Evolutionary conservation across 129 eudicot genomes (phyloP).

Genomic region (Logfia minima): DNA sequence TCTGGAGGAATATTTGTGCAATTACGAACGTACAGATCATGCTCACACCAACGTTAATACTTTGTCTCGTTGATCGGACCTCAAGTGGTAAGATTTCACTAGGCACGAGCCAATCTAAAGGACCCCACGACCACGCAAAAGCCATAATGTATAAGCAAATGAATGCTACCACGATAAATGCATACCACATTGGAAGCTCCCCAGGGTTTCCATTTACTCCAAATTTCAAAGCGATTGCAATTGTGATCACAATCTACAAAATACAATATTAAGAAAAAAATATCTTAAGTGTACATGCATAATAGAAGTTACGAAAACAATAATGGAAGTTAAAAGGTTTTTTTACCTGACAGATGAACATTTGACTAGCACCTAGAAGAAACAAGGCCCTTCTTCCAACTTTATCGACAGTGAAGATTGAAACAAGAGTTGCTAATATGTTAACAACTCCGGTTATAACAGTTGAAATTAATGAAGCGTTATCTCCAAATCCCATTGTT

Average conservation of each 20-base stretch:
- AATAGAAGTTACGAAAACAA: neutral
- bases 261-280: neutral
- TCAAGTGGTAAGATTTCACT: neutral
- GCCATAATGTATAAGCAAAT: neutral
- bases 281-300: neutral
- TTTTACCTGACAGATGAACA: neutral
- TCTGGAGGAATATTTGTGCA: neutral
- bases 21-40: neutral
- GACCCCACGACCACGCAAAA: neutral
- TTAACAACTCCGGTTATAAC: neutral
- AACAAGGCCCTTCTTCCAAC: neutral
- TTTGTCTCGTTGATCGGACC: neutral
- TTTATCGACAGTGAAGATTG: neutral
- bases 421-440: neutral
- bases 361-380: neutral
- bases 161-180: neutral
- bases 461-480: neutral
- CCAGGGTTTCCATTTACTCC: neutral
- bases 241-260: neutral
- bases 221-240: neutral
- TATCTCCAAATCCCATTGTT: conserved; percentile 1
- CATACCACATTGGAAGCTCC: conserved; percentile 4
- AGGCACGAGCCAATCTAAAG: conserved; percentile 1
- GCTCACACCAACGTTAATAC: neutral
- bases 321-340: neutral